Evolutionary conservation across 257 asterid genomes (phyloP).

Genomic region (Voacanga thouarsii): DNA sequence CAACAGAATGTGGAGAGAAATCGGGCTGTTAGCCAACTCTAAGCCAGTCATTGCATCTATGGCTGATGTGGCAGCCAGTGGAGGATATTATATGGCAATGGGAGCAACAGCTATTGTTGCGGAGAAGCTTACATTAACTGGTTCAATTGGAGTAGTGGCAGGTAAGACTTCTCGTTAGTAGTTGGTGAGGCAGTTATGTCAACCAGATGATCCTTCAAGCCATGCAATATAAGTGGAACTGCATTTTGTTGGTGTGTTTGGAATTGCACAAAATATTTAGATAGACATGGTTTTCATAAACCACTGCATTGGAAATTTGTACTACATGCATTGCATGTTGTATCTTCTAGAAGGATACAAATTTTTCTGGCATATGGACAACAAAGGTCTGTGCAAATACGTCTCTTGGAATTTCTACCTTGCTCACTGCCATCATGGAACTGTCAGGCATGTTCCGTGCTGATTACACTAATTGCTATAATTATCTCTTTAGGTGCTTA

Average conservation of each 20-base stretch:
- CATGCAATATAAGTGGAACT: neutral
- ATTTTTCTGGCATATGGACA: no score
- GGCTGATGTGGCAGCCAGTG: conserved; percentile 99
- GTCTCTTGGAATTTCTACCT: neutral
- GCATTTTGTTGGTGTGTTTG: neutral
- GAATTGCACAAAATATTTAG: neutral
- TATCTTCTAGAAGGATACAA: no score
- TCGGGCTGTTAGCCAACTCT: conserved; percentile 78
- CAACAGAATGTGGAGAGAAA: conserved; percentile 98
- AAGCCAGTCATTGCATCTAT: conserved; percentile 94
- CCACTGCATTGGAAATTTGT: no score
- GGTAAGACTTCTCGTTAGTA: conserved; percentile 35
- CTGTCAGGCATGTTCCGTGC: neutral
- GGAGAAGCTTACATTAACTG: conserved; percentile 87
- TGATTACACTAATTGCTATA: neutral
- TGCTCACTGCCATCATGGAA: neutral
- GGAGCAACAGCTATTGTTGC: conserved; percentile 83
- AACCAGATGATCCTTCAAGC: neutral
- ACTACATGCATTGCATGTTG: no score
- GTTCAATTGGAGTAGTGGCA: conserved; percentile 97
- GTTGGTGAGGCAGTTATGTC: conserved; percentile 3
- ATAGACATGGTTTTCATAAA: no score
- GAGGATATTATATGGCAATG: conserved; percentile 99
- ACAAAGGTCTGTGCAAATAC: no score
- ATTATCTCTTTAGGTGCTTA: neutral